Percentiles rank a stretch among this genome's conserved stretches.
Evolutionary conservation across 371 early-diverging fungal genomes (phyloP).

Genomic region (Circinella umbellata): DNA sequence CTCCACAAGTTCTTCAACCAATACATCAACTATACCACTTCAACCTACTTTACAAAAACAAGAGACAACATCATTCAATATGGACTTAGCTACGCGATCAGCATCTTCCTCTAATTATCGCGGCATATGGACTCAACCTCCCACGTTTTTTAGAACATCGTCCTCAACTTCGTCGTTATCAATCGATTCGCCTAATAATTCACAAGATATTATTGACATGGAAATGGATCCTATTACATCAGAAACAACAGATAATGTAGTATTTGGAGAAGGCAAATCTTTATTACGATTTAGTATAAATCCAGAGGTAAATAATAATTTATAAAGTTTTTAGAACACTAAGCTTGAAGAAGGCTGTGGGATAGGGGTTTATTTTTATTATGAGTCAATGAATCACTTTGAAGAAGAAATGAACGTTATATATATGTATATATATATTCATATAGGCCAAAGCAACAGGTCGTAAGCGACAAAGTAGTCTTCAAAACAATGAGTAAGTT

Average conservation of each 20-base stretch:
- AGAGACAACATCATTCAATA: background rate
- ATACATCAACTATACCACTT: background rate
- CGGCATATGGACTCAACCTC: background rate
- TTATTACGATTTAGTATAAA: background rate
- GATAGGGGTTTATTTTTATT: no score
- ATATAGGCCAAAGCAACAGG: background rate
- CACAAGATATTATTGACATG: background rate
- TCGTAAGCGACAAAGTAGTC: slow-evolving; percentile 2
- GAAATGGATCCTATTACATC: slow-evolving; percentile 3
- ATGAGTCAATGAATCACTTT: no score
- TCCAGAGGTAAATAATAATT: background rate
- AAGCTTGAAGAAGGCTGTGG: no score
- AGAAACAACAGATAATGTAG: slow-evolving; percentile 6
- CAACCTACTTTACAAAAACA: background rate
- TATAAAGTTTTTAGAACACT: background rate
- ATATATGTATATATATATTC: no score
- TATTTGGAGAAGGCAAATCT: slow-evolving; percentile 10
- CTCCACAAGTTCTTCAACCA: background rate
- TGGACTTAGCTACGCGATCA: background rate
- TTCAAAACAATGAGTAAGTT: slow-evolving; percentile 6
- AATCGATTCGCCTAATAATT: no score
- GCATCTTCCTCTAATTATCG: background rate
- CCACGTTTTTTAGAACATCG: background rate
- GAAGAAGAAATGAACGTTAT: no score
- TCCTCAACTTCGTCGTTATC: no score